Base-by-base conservation (phyloP, 768 basidiomycete species). In the Rickenella mellea region DNA sequence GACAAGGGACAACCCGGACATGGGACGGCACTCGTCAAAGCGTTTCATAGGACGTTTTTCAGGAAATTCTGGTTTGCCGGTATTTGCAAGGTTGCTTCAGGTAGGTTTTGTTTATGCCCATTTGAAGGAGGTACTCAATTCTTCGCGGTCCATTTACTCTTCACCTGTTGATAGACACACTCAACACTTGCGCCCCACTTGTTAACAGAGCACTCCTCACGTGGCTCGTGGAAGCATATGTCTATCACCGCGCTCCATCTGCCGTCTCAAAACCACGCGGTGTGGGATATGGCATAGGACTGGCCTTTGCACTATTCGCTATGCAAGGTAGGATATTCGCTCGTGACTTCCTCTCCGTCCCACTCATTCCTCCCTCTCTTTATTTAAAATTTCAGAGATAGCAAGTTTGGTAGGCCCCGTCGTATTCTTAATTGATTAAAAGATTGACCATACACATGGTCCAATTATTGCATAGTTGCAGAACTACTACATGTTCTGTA, bases 251-350 rank as follows among this genome's bases (percentile, higher is more conserved):
- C 27, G 64, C 57, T 0, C 54, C 57, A 4, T 57, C 61, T 0
- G 53, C 62, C 27, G 35, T 68, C 43, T 27, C 49, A 8, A 48
- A 59, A 38, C 76, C 78, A 2, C 60, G 51, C 26, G 71, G 73
- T 1, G 63, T 80, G 28, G 78, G 79, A 0, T 76, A 73, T 53
- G 80, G 80, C 1, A 68, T 82, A 40, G 80, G 79, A 5, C 54
- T 81, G 1, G 78, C 69, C 1, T 61, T 76, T 40, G 76, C 65
- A 3, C 53, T 80, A 22, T 79, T 78, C 47, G 62, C 57, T 0
- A 81, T 80, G 79, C 78, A 80, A 67, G 68, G 76, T 71, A 43
- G 31, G 57, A n/a, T n/a, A n/a, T n/a, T n/a, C n/a, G n/a, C n/a
- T n/a, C n/a, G n/a, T 46, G 20, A 14, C 36, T 39, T 14, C 29